phyloP scores from a whole-genome alignment of 352 stramenopile genomes.

The Globisporangium rhizosaccharum region DNA sequence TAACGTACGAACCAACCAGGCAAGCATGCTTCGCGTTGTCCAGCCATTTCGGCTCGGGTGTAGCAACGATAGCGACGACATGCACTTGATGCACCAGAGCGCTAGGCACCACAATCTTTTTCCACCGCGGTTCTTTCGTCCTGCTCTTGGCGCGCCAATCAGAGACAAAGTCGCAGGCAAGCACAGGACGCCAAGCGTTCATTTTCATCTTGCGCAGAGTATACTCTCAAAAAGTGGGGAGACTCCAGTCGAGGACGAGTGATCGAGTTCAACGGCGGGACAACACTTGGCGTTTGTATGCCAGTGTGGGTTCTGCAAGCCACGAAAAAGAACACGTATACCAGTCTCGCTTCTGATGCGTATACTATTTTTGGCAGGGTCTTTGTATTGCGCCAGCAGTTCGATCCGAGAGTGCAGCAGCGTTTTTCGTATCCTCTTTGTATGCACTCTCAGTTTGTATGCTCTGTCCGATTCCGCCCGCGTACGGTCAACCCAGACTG shows the following conservation, averaged over 20 bases:
- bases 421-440: no score
- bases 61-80: no score
- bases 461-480: not conserved
- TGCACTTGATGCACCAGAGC: no score
- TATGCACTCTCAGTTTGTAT: no score
- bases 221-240: no score
- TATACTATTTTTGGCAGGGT: not conserved
- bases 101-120: conserved; percentile 1
- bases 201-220: not conserved
- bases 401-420: not conserved
- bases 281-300: not conserved
- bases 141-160: not conserved
- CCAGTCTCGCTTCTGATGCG: not conserved
- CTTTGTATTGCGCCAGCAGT: no score
- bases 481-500: not conserved
- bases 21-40: no score
- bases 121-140: not conserved
- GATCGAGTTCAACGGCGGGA: not conserved
- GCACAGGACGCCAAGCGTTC: not conserved
- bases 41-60: no score
- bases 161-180: not conserved
- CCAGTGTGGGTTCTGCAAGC: not conserved
- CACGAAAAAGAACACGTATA: not conserved
- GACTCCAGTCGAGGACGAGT: no score
- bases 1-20: no score